Evolutionary conservation across 768 basidiomycete species (phyloP).

Genomic region (Lactarius vividus): DNA sequence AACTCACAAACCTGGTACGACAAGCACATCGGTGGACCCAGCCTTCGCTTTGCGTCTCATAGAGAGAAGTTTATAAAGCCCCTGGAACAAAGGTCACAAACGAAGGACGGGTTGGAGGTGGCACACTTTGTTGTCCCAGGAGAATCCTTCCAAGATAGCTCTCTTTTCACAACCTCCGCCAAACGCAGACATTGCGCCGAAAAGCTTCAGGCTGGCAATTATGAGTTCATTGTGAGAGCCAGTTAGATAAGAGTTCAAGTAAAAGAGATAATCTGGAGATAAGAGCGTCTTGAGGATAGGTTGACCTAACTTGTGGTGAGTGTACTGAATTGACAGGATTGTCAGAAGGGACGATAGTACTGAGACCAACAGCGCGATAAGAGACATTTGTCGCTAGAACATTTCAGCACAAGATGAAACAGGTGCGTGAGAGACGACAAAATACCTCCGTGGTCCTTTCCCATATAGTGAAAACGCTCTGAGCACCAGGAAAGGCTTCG

Average conservation of each 20-base stretch:
- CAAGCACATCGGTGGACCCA: slow-evolving; percentile 40
- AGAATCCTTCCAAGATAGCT: slow-evolving; percentile 61
- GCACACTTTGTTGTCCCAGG: slow-evolving; percentile 75
- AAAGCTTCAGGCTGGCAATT: slow-evolving; percentile 62
- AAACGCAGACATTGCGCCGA: slow-evolving; percentile 58
- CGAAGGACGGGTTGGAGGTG: background rate
- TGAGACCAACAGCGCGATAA: slow-evolving; percentile 46
- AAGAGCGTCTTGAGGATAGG: slow-evolving; percentile 63
- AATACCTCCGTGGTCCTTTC: slow-evolving; percentile 51
- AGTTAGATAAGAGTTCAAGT: slow-evolving; percentile 60
- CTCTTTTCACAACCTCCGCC: slow-evolving; percentile 65
- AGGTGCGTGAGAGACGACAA: slow-evolving; percentile 7
- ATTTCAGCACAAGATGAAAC: slow-evolving; percentile 11
- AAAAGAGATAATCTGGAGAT: slow-evolving; percentile 51
- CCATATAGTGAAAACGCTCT: slow-evolving; percentile 65
- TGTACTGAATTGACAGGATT: slow-evolving; percentile 65
- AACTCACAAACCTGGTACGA: slow-evolving; percentile 53
- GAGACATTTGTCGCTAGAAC: slow-evolving; percentile 43
- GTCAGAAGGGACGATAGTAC: slow-evolving; percentile 58
- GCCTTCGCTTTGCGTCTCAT: slow-evolving; percentile 65
- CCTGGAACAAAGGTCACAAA: slow-evolving; percentile 38
- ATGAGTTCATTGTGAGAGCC: slow-evolving; percentile 64
- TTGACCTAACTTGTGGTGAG: slow-evolving; percentile 59
- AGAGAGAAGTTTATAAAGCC: slow-evolving; percentile 59
- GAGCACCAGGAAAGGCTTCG: slow-evolving; percentile 50